Percentiles rank a stretch among this genome's conserved stretches.
Conservation (phyloP, 2,329 filamentous ascomycete species). For the Botrytis fragariae region DNA sequence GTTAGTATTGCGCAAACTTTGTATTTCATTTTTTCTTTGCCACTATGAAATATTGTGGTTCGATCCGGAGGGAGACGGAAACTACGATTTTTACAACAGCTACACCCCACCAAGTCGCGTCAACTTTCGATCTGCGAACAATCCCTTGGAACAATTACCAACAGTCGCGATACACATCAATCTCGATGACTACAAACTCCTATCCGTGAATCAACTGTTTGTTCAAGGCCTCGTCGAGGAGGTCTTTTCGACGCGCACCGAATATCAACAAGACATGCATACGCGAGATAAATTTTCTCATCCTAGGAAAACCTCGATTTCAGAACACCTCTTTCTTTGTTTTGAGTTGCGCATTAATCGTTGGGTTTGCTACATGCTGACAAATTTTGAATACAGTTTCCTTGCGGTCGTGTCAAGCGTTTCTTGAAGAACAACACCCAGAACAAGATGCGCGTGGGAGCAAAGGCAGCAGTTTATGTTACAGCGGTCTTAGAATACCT, state of each 20-base stretch:
- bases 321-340: background rate
- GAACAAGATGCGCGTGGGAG: constrained; percentile 99
- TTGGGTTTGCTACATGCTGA: constrained; percentile 33
- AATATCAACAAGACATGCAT: constrained; percentile 27
- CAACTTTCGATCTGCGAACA: constrained; percentile 24
- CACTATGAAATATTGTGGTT: background rate
- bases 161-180: background rate
- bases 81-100: constrained; percentile 23
- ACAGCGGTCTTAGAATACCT: constrained; percentile 98
- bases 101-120: constrained; percentile 37
- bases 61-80: background rate
- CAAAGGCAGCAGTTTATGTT: constrained; percentile 97
- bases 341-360: background rate
- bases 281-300: constrained; percentile 16
- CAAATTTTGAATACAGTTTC: constrained; percentile 64
- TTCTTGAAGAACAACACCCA: constrained; percentile 99
- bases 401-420: constrained; percentile 99
- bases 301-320: constrained; percentile 5
- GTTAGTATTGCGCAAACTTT: constrained; percentile 33
- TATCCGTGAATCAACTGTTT: background rate
- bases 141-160: constrained; percentile 2
- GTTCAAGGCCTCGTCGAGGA: background rate
- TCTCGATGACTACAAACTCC: background rate
- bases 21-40: background rate
- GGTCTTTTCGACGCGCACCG: constrained; percentile 28